Evolutionary conservation across 805 yeast species (phyloP).

Genomic region (Candida parachauliodes): DNA sequence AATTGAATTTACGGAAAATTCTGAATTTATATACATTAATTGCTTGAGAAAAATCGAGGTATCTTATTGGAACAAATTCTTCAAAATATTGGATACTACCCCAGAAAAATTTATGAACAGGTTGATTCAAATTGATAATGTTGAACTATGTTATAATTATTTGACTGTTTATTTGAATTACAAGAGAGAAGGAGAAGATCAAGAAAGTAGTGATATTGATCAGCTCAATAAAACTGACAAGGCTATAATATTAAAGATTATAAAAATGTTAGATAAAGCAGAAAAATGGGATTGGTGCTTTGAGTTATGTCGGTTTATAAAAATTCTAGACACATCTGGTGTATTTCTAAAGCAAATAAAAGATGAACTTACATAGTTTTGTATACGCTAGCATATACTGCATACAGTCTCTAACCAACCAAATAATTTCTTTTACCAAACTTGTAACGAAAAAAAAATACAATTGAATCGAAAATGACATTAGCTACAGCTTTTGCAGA

Average conservation of each 20-base stretch:
- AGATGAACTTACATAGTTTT: constrained; percentile 4
- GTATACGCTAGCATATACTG: neutral
- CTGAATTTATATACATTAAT: constrained; percentile 42
- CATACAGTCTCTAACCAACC: constrained; percentile 10
- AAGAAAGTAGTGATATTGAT: constrained; percentile 8
- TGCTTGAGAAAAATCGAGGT: constrained; percentile 60
- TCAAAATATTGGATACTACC: constrained; percentile 34
- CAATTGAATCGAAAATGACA: constrained; percentile 36
- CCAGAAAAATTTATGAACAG: constrained; percentile 46
- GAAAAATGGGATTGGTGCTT: constrained; percentile 51
- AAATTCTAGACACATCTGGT: constrained; percentile 45
- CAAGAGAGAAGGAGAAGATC: constrained; percentile 36
- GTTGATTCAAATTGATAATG: constrained; percentile 37
- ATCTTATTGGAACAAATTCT: constrained; percentile 51
- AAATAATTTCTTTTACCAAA: constrained; percentile 8
- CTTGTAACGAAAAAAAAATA: neutral
- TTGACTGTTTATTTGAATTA: constrained; percentile 50
- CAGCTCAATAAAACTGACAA: constrained; percentile 32
- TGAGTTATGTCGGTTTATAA: constrained; percentile 52
- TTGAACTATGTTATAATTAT: constrained; percentile 48
- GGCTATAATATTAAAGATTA: constrained; percentile 38
- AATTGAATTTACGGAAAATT: constrained; percentile 15
- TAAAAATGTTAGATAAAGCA: constrained; percentile 38
- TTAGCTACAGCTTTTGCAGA: constrained; percentile 82
- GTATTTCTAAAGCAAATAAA: constrained; percentile 20